These are phyloP conservation scores for Puccinia polysora DNA, from an alignment of 1,284 basidiomycete genomes.

Conservation along the genomic window DNA sequence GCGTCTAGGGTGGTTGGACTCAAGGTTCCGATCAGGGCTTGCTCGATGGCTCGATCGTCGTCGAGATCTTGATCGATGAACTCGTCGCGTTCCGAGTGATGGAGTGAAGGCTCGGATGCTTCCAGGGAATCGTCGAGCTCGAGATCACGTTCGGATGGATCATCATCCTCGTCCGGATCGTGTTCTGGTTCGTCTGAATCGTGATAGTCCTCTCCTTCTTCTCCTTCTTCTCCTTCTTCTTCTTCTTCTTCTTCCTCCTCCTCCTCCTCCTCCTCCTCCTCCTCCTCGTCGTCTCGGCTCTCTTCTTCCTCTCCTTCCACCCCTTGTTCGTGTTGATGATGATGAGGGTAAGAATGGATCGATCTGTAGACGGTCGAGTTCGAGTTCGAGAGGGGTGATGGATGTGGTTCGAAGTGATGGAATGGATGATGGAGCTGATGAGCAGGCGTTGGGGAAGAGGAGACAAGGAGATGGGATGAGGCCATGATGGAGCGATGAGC, in stretches of 20 bases:
- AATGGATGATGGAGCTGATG: conserved; percentile 24
- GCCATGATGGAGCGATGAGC: conserved; percentile 21
- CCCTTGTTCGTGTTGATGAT: neutral
- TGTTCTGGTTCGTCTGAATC: too few species aligned
- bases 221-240: conserved; percentile 17
- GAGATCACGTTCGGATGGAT: too few species aligned
- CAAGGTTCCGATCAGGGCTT: neutral
- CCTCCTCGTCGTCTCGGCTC: neutral
- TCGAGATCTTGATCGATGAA: too few species aligned
- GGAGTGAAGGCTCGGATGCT: too few species aligned
- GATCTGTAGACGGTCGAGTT: neutral
- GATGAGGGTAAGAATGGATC: neutral
- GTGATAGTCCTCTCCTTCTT: too few species aligned
- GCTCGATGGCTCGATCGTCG: neutral
- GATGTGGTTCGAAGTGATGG: conserved; percentile 23
- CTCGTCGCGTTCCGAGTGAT: too few species aligned
- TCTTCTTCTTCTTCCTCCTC: neutral
- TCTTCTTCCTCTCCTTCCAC: conserved; percentile 12
- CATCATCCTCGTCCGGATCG: too few species aligned
- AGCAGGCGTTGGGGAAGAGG: conserved; percentile 34
- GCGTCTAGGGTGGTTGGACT: conserved; percentile 40
- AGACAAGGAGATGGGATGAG: conserved; percentile 32
- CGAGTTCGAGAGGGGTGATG: conserved; percentile 28
- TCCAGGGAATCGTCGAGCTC: too few species aligned
- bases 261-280: neutral